These are phyloP conservation scores for Nepenthes mirabilis DNA, from an alignment of 148 eudicot species.

Conservation along the genomic window DNA sequence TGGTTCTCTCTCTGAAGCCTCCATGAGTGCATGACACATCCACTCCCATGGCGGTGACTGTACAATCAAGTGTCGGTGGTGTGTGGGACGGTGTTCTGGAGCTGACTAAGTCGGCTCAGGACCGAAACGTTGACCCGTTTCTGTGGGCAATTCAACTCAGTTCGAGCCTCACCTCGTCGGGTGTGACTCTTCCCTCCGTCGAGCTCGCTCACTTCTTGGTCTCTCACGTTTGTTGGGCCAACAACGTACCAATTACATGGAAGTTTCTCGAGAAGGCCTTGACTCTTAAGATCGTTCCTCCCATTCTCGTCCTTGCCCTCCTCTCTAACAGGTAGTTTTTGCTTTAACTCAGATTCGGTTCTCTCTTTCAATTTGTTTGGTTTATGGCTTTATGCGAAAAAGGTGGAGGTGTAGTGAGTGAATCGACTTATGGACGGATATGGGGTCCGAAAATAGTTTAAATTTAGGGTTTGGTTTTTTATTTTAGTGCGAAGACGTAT, in stretches of 20 bases:
- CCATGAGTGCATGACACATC: no score
- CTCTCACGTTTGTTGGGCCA: conserved; percentile 36
- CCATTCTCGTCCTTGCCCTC: conserved; percentile 42
- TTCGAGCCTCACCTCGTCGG: conserved; percentile 38
- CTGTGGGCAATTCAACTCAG: conserved; percentile 57
- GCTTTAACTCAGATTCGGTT: background rate
- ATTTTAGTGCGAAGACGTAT: no score
- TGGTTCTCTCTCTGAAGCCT: no score
- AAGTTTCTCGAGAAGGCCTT: conserved; percentile 64
- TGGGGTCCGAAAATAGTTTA: no score
- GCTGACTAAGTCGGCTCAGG: conserved; percentile 41
- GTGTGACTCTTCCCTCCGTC: conserved; percentile 36
- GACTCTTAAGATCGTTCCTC: conserved; percentile 31
- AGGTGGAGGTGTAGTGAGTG: background rate
- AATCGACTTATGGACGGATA: no score
- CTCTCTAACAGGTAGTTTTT: conserved; percentile 37
- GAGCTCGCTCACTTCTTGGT: conserved; percentile 41
- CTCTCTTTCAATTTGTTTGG: background rate
- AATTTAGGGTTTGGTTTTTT: no score
- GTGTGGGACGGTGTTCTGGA: conserved; percentile 39
- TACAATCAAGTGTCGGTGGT: conserved; percentile 4
- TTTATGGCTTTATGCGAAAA: background rate
- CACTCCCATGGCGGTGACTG: conserved; percentile 13
- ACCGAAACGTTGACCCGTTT: conserved; percentile 33
- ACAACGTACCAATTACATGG: conserved; percentile 53